Evolutionary conservation across 2,329 filamentous ascomycete genomes (phyloP).

Genomic region (Penicillium psychrosexuale): DNA sequence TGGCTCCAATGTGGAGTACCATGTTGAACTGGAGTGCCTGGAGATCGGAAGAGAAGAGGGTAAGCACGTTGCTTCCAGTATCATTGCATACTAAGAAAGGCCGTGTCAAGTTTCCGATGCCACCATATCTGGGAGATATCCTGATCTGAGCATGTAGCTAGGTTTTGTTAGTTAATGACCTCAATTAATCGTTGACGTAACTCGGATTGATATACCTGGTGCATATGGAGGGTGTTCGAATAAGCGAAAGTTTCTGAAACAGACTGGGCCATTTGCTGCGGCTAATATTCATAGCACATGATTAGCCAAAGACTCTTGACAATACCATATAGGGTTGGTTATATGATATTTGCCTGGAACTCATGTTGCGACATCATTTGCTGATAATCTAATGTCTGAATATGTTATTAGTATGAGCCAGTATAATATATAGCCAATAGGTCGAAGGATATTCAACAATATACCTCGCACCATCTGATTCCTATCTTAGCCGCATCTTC

Average conservation of each 20-base stretch:
- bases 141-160: neutral
- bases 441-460: neutral
- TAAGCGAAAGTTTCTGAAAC: neutral
- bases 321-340: neutral
- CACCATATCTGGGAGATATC: neutral
- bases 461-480: neutral
- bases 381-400: neutral
- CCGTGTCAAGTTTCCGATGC: neutral
- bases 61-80: neutral
- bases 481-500: neutral
- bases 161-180: neutral
- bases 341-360: neutral
- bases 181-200: neutral
- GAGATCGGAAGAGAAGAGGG: neutral
- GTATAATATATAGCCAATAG: neutral
- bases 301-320: neutral
- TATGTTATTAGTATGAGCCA: neutral
- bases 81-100: neutral
- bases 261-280: neutral
- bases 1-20: accelerated
- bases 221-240: neutral
- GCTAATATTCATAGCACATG: neutral
- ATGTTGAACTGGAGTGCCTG: neutral
- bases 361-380: neutral
- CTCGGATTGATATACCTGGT: neutral